Evolutionary conservation across 78 protist genomes (phyloP).

Genomic region (Acrasis kona): DNA sequence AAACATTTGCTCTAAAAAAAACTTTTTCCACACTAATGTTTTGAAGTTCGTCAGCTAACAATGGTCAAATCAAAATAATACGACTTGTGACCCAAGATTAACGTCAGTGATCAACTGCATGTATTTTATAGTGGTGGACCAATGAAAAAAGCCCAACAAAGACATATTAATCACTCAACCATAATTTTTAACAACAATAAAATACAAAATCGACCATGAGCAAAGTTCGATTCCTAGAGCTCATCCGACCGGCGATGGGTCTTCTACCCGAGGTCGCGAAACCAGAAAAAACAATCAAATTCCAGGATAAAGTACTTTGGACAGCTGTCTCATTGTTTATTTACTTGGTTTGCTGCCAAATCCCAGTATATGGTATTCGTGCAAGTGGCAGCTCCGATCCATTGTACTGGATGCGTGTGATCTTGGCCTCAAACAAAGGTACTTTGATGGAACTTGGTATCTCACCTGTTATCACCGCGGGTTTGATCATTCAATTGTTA

Average conservation of each 20-base stretch:
- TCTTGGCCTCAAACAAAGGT: conserved; percentile 99
- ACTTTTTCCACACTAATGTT: too few species aligned
- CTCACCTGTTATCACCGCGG: conserved; percentile 95
- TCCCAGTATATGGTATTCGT: conserved; percentile 91
- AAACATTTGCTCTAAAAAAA: too few species aligned
- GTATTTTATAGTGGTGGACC: too few species aligned
- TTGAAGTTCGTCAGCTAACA: too few species aligned
- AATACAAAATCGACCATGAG: too few species aligned
- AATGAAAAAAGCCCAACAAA: too few species aligned
- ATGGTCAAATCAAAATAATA: too few species aligned
- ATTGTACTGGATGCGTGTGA: conserved; percentile 97
- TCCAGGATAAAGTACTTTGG: conserved; percentile 89
- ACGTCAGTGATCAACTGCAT: too few species aligned
- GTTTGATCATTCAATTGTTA: conserved; percentile 89
- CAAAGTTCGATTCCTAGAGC: conserved; percentile 34
- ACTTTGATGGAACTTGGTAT: conserved; percentile 99
- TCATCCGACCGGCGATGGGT: conserved; percentile 85
- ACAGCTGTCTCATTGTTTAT: conserved; percentile 89
- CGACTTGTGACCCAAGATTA: too few species aligned
- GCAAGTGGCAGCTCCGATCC: conserved; percentile 74
- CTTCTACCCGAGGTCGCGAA: conserved; percentile 94
- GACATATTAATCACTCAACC: too few species aligned
- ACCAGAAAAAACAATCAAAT: conserved; percentile 70
- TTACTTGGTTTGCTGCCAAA: conserved; percentile 96
- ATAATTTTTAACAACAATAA: too few species aligned